These are phyloP conservation scores for Metarhizium robertsii DNA, from an alignment of 2,329 filamentous ascomycete genomes.

Conservation along the genomic window DNA sequence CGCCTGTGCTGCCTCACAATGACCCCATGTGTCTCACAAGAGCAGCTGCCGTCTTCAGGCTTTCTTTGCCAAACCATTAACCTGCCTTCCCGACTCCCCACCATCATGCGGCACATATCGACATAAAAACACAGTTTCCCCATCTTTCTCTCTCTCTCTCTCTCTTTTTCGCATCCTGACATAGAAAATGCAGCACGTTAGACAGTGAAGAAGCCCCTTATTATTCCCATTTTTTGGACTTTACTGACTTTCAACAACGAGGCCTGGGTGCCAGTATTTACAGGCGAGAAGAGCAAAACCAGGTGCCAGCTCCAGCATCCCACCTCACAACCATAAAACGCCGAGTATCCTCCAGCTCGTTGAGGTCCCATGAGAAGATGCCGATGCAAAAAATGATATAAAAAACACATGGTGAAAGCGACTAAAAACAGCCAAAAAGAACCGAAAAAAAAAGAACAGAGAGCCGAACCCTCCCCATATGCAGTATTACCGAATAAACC, in stretches of 20 bases:
- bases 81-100: background rate
- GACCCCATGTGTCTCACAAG: background rate
- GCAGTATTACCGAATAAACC: constrained; percentile 3
- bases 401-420: background rate
- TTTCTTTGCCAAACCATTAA: background rate
- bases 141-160: background rate
- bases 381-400: constrained; percentile 15
- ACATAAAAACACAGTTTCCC: background rate
- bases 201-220: background rate
- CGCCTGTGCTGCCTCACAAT: background rate
- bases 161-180: background rate
- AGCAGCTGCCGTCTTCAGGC: background rate
- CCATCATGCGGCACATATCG: background rate
- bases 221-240: background rate
- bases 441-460: background rate
- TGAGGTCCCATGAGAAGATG: constrained; percentile 12
- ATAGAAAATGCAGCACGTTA: background rate
- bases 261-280: background rate
- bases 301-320: constrained; percentile 5
- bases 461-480: constrained; percentile 1
- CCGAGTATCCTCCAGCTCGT: constrained; percentile 16
- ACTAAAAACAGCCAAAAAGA: background rate
- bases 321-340: constrained; percentile 16
- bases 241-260: background rate
- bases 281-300: background rate